Evolutionary conservation across 306 rosid species (phyloP).

Genomic region (Vigna mungo): DNA sequence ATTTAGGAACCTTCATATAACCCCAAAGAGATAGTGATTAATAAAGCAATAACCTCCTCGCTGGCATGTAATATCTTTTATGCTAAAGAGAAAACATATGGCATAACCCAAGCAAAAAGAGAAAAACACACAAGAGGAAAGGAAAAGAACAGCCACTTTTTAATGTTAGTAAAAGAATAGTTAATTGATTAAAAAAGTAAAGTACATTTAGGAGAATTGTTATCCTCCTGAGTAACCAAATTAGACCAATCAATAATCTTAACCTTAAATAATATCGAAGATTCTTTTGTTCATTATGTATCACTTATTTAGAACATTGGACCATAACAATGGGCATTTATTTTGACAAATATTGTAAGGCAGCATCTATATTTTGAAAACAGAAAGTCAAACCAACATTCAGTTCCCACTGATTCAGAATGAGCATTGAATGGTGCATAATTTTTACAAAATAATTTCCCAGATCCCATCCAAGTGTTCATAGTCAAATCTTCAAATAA

Average conservation of each 20-base stretch:
- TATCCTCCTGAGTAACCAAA: background rate
- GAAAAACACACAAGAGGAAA: background rate
- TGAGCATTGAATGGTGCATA: background rate
- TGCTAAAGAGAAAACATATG: background rate
- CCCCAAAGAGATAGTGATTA: constrained; percentile 44
- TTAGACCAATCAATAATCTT: background rate
- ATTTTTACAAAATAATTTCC: constrained; percentile 1
- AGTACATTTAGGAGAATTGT: background rate
- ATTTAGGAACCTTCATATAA: constrained; percentile 66
- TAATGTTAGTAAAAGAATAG: constrained; percentile 2
- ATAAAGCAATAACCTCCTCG: constrained; percentile 16
- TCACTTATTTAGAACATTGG: constrained; percentile 7
- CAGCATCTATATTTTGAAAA: constrained; percentile 11
- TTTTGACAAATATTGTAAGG: background rate
- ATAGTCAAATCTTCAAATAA: background rate
- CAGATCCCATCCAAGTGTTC: constrained; percentile 10
- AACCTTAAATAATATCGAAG: background rate
- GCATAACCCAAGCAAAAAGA: constrained; percentile 11
- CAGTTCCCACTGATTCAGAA: constrained; percentile 3
- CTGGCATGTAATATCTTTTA: constrained; percentile 16
- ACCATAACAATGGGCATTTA: constrained; percentile 11
- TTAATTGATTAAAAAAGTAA: background rate
- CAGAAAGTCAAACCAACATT: background rate
- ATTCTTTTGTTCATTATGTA: background rate
- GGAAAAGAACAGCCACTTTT: background rate